Evolutionary conservation across 176 grass and related monocot species (phyloP).

Genomic region (Hsuehochloa calcarea): DNA sequence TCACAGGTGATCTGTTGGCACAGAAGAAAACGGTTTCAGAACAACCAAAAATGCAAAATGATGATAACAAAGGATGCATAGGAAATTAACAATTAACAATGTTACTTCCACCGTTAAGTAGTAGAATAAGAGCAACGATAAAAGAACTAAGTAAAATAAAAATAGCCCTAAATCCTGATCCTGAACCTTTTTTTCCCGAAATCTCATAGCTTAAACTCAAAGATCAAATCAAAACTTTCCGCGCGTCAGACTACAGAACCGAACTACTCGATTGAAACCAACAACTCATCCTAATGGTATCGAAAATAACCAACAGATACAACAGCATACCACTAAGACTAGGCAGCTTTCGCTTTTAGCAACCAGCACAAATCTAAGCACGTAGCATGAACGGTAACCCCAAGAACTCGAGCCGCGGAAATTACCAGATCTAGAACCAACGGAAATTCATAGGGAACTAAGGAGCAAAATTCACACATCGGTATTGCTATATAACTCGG

Average conservation of each 20-base stretch:
- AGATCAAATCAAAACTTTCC: not conserved
- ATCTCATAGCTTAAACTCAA: not conserved
- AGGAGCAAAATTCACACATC: not conserved
- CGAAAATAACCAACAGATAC: not conserved
- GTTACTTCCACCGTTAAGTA: not conserved
- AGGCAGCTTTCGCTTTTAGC: not conserved
- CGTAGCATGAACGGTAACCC: not conserved
- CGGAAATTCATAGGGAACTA: not conserved
- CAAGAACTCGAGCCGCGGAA: not conserved
- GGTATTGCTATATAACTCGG: not conserved
- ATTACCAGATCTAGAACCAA: slow-evolving; percentile 1
- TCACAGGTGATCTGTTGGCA: not conserved
- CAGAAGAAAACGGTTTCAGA: not conserved
- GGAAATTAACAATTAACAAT: not conserved
- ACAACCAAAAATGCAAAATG: not conserved
- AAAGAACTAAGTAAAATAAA: not conserved
- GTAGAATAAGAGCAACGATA: not conserved
- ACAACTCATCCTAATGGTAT: not conserved
- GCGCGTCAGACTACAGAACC: not conserved
- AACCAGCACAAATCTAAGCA: not conserved
- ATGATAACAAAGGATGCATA: not conserved
- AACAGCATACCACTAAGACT: not conserved
- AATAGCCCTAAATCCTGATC: not conserved
- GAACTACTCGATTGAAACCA: not conserved
- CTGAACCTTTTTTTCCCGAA: not conserved